Base-by-base conservation (phyloP, 2,329 filamentous ascomycete species). In the Xylogone sp. region DNA sequence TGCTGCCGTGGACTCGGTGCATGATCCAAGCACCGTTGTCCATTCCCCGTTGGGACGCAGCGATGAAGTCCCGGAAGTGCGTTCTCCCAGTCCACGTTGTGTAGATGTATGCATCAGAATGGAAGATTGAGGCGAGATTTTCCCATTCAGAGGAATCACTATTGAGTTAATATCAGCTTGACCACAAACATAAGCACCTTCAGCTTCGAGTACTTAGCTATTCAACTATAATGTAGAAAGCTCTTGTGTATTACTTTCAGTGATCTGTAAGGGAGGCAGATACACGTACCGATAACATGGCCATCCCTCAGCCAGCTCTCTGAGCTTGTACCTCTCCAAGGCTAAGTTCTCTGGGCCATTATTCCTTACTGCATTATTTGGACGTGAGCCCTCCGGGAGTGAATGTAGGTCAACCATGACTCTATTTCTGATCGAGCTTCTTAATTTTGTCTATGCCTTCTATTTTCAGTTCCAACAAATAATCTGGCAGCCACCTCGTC, bases 61-160 rank as follows among this genome's bases (percentile, higher is more conserved):
- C 56, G 48, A 73, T 72, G 60, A 73, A 73, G 51, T 72, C 67
- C 1, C 63, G 54, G 53, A 69, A 67, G n/a, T 62, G 55, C 0
- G 70, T 70, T 5, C 70, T 65, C 3, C 74, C 75, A 1, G 73
- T 72, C 75, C 74, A 78, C 12, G 74, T 75, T 0, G 75, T 78
- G 61, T 75, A 76, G 27, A 77, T 70, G 55, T 70, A 67, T 3
- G 75, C 75, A 42, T 68, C 66, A 0, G 69, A 67, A 54, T 76
- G 72, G 60, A 78, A 78, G 43, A 78, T 76, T 6, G 74, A 76
- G 9, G 62, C 62, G 21, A 77, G 68, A 58, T 78, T 78, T 45
- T 76, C 70, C 75, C 75, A 78, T 61, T 78, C 75, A 53, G 73
- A 77, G 4, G 72, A 67, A 55, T 77, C 74, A 9, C 72, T 70